Evolutionary conservation across 805 yeast genomes (phyloP), one percentile per base, ranked within the genome.

Genomic region (Teunomyces tritomae): DNA sequence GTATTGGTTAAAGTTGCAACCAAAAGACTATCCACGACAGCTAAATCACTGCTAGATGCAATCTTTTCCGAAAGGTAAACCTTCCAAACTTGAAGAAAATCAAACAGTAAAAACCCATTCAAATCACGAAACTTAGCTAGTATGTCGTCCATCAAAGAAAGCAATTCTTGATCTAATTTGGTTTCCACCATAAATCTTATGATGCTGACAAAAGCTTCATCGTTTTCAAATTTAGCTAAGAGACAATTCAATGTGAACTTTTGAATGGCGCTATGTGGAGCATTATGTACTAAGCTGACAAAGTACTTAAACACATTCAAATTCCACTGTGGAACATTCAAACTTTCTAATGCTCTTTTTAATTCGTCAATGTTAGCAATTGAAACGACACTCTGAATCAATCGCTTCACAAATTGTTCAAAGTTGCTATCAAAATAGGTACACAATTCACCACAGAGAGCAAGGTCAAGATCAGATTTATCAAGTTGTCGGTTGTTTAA

Each of bases 381-480:
- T 10, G 57, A 14, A 13, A 68, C 70, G 13, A 68, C 55, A 26
- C 61, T 60, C 50, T 71, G 76, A 20, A 73, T 58, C 3, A 71
- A 51, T 40, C 52, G 57, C 47, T 72, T 73, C 6, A 67, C 71
- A 40, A 68, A 57, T 0, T 48, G 40, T 26, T 58, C 64, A 47
- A 54, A 71, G 14, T 59, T 59, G 2, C 42, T 43, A 2, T 53
- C 43, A 8, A 61, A 30, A n/a, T 42, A 32, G 26, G 52, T 47
- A 36, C 62, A 67, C 26, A 66, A 48, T 8, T 49, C 44, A 28
- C 68, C 60, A 42, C 55, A 53, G 26, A 50, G 39, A 3, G 44
- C 43, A 32, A 68, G 50, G 24, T 65, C 69, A 5, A 44, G 16
- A 2, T 47, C 46, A 8, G 48, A 41, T 34, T 52, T 56, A 11